Conservation (phyloP, 305 asterid species). For the Fraxinus albicans region DNA sequence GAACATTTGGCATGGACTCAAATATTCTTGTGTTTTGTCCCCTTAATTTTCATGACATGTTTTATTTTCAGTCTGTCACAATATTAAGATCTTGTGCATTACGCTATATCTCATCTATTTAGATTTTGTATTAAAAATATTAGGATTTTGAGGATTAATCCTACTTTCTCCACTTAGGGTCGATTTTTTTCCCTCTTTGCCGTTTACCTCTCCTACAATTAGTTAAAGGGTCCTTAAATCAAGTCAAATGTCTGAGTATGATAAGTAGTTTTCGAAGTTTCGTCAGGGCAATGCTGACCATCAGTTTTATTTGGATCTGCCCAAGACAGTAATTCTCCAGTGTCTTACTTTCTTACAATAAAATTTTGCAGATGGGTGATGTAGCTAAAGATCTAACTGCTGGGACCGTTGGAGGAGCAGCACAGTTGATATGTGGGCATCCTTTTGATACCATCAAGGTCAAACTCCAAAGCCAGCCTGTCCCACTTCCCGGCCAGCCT, state of each 20-base stretch:
- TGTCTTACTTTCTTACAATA: neutral
- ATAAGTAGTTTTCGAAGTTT: neutral
- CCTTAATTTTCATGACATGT: neutral
- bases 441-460: constrained; percentile 95
- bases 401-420: constrained; percentile 94
- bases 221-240: neutral
- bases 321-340: neutral
- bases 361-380: constrained; percentile 67
- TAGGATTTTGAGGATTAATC: neutral
- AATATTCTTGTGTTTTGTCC: neutral
- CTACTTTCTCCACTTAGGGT: neutral
- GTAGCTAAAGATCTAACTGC: constrained; percentile 83
- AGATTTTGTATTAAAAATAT: neutral
- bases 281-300: neutral
- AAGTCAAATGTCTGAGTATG: neutral
- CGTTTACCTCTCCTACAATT: neutral
- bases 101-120: neutral
- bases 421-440: constrained; percentile 80
- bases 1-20: neutral
- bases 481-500: constrained; percentile 79
- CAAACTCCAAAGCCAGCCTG: constrained; percentile 92
- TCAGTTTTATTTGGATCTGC: neutral
- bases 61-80: neutral
- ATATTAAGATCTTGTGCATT: neutral
- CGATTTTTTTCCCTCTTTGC: neutral